Evolutionary conservation across 2,329 filamentous ascomycete species (phyloP), one percentile per base, ranked within the genome.

Genomic region (Sclerotiophoma versabilis): DNA sequence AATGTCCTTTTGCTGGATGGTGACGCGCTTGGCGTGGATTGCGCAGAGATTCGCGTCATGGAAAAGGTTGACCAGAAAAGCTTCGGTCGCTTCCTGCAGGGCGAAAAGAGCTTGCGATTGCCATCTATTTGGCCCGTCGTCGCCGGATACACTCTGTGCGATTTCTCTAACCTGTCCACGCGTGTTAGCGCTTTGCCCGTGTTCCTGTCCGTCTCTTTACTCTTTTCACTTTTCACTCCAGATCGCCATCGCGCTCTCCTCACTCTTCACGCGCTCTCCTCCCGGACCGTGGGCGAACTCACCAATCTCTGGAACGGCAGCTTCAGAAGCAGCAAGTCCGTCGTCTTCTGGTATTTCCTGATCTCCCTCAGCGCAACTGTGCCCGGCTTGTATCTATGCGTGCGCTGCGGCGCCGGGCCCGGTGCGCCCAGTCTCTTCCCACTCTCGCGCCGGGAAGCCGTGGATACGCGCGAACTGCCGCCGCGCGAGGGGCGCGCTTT

Each of bases 1-100:
- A 76, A 98, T 97, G 73, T 97, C 93, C 85, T 97, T 97, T 76
- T 88, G 88, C 81, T 93, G 93, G 81, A 98, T 98, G 75, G 93
- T 98, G 75, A 98, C 95, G 83, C 95, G 92, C 88, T 98, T 98
- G 81, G 95, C 93, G 82, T 98, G 95, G 79, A 98, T 96, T 75
- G 95, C 93, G 82, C 93, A 98, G 47, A 96, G 83, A 84, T 98
- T 98, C 82, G 93, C 97, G 77, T 98, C 93, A 81, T 98, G 93
- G 72, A 98, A 98, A 64, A 98, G 89, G 37, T 93, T 96, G 80
- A 98, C 93, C 73, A 99, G 90, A 83, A 97, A 98, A 2, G 95
- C 96, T 84, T 99, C 95, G 65, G 96, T 93, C 49, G 95, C 96
- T 85, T 99, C 95, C 83, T 99, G 93, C 33, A 99, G 88, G 64